Base-by-base conservation (phyloP, 139 green algal genomes). In the Closterium sp. region DNA sequence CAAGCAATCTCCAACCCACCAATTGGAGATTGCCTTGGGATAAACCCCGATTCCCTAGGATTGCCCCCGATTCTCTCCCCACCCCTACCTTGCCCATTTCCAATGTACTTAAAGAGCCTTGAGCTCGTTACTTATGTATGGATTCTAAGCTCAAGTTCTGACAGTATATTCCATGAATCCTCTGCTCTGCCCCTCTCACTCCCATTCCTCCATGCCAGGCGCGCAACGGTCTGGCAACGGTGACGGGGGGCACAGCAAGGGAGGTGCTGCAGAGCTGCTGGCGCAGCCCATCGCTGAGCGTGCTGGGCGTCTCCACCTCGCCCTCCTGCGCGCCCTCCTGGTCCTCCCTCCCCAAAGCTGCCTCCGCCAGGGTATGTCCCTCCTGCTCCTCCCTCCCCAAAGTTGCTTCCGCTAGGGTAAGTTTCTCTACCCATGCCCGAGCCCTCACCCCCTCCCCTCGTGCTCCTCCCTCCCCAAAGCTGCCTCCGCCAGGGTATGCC, bases 381-480 rank as follows among this genome's bases (percentile, higher is more conserved):
- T 42, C 38, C 38, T 50, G 4, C 11, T 17, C 96, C 28, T 97
- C 99, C 50, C 98, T 99, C 85, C 98, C 98, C n/a, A 94, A 96
- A 93, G 94, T 92, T 4, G 97, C 95, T 9, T 94, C 97, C 9
- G 97, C 95, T 13, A n/a, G 86, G 19, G 21, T n/a, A 31, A 7
- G 86, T 32, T 9, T 9, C 42, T 29, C 31, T n/a, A n/a, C n/a
- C n/a, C n/a, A n/a, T n/a, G n/a, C n/a, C n/a, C n/a, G n/a, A n/a
- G 24, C 98, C 31, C 31, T 38, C 4, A 31, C 6, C 79, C 79
- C 22, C 24, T 29, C 4, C 24, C 97, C 4, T 96, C 97, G 73
- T 99, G 98, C 95, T 98, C 96, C 28, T 97, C 99, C 50, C 98
- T 99, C 85, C 98, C 98, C n/a, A 94, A 96, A 93, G 94, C 93